phyloP scores from a whole-genome alignment of 495 filamentous ascomycete species.

The Jackrogersella multiformis region DNA sequence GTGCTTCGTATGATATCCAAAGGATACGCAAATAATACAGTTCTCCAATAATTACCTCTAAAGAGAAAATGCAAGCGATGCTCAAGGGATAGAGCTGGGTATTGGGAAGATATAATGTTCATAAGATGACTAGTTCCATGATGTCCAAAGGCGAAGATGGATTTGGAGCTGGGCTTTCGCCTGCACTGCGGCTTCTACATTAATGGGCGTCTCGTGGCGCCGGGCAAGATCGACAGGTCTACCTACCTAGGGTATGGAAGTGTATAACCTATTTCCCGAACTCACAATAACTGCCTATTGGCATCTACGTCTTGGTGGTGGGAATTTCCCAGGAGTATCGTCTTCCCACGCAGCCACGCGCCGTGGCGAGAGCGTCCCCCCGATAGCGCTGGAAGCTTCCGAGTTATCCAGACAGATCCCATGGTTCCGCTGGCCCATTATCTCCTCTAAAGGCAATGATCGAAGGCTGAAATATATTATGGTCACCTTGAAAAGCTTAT shows the following conservation, averaged over 20 bases:
- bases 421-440: slow-evolving; percentile 11
- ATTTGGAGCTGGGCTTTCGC: neutral
- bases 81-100: neutral
- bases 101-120: neutral
- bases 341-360: neutral
- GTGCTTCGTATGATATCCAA: neutral
- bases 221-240: slow-evolving; percentile 11
- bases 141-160: neutral
- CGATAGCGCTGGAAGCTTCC: slow-evolving; percentile 6
- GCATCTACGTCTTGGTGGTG: neutral
- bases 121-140: neutral
- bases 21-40: slow-evolving; percentile 10
- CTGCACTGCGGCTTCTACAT: slow-evolving; percentile 4
- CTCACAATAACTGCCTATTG: neutral
- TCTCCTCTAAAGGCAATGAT: slow-evolving; percentile 1
- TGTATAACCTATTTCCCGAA: neutral
- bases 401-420: neutral
- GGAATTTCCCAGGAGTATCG: neutral
- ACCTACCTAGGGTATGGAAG: too few relatives aligned
- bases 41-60: neutral
- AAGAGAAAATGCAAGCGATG: slow-evolving; percentile 7
- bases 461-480: slow-evolving; percentile 2
- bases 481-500: slow-evolving; percentile 11
- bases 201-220: neutral
- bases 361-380: neutral